Conservation (phyloP, 179 eudicot genomes). For the Vitellaria paradoxa region DNA sequence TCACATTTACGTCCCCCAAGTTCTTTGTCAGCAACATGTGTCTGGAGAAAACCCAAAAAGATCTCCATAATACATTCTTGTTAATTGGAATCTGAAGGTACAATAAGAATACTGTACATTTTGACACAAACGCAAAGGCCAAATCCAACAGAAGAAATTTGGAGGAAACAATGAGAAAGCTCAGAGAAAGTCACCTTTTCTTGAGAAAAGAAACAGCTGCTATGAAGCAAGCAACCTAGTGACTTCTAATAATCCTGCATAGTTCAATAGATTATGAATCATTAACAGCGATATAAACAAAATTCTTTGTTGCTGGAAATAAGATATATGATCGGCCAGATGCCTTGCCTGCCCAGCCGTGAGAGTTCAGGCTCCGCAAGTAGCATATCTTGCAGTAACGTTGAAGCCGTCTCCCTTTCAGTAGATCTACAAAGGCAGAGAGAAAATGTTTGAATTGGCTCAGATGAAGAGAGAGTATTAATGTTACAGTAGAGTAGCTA, state of each 20-base stretch:
- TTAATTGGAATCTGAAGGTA: neutral
- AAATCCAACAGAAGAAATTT: neutral
- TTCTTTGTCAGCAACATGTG: neutral
- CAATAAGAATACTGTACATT: neutral
- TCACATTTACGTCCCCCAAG: neutral
- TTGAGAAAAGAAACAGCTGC: neutral
- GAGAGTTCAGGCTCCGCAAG: constrained; percentile 86
- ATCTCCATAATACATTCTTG: neutral
- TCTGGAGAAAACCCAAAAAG: neutral
- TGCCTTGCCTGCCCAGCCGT: constrained; percentile 58
- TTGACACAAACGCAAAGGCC: neutral
- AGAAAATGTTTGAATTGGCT: constrained; percentile 3
- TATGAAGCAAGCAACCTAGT: constrained; percentile 5
- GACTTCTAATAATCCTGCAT: constrained; percentile 23
- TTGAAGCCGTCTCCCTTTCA: constrained; percentile 27
- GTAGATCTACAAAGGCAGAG: constrained; percentile 37
- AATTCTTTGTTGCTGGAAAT: neutral
- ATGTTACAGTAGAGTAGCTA: neutral
- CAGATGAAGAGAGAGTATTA: neutral
- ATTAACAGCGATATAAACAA: neutral
- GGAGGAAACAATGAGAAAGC: constrained; percentile 3
- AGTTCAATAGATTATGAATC: neutral
- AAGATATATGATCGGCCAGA: constrained; percentile 9
- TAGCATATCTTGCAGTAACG: constrained; percentile 65
- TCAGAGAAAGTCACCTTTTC: neutral